phyloP scores from a whole-genome alignment of 192 early-diverging fungal genomes.

The Obelidium mucronatum region DNA sequence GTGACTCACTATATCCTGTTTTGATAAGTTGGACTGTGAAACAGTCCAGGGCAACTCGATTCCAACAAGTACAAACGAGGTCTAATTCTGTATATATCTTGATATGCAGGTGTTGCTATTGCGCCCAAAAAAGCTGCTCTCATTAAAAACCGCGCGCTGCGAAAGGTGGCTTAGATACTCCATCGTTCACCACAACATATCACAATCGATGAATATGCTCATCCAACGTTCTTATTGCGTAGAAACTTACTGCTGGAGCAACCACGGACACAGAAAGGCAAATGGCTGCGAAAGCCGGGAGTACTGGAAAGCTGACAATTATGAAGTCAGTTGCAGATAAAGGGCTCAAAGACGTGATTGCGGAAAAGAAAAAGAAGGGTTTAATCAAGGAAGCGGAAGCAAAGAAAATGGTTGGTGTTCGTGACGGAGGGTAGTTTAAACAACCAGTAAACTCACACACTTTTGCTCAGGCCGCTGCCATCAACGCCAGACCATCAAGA shows the following conservation, averaged over 20 bases:
- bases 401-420: constrained; percentile 18
- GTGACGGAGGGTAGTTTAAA: background rate
- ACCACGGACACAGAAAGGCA: constrained; percentile 56
- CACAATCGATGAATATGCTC: background rate
- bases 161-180: constrained; percentile 8
- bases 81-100: no score
- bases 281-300: constrained; percentile 77
- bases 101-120: constrained; percentile 22
- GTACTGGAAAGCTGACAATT: constrained; percentile 80
- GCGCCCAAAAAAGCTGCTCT: constrained; percentile 36
- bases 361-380: constrained; percentile 55
- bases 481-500: background rate
- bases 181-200: background rate
- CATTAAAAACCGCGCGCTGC: constrained; percentile 12
- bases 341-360: constrained; percentile 53
- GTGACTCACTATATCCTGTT: no score
- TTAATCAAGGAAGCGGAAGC: constrained; percentile 25
- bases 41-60: no score
- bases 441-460: background rate
- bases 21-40: no score
- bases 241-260: constrained; percentile 51
- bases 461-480: no score
- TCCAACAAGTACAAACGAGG: no score
- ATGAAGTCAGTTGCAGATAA: constrained; percentile 74
- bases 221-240: background rate